phyloP scores from a whole-genome alignment of 371 early-diverging fungal genomes.

The Smittium culicis region DNA sequence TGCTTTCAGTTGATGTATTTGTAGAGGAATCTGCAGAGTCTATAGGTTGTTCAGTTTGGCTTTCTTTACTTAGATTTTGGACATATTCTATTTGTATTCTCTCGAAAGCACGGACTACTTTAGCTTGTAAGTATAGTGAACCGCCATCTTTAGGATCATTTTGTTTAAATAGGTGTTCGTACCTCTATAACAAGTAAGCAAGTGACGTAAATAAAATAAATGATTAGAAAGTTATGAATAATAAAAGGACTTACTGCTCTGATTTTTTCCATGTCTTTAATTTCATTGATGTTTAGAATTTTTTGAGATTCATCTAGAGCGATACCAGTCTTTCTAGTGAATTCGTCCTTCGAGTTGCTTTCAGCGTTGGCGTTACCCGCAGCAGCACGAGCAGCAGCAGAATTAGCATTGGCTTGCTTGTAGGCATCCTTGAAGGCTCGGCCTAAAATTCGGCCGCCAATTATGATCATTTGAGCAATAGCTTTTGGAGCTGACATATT shows the following conservation, averaged over 20 bases:
- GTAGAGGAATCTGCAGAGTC: too few species aligned
- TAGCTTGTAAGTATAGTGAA: constrained; percentile 86
- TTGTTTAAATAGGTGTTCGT: constrained; percentile 71
- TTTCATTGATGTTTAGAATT: constrained; percentile 77
- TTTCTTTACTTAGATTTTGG: too few species aligned
- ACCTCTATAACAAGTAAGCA: constrained; percentile 40
- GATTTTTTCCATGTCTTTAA: constrained; percentile 52
- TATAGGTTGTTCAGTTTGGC: too few species aligned
- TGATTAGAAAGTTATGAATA: not conserved
- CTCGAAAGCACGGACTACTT: constrained; percentile 84
- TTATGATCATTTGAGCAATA: constrained; percentile 73
- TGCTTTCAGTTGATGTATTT: too few species aligned
- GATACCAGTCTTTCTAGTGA: constrained; percentile 72
- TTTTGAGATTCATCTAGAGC: constrained; percentile 81
- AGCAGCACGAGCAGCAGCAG: constrained; percentile 37
- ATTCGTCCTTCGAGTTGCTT: constrained; percentile 42
- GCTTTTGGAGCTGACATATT: constrained; percentile 39
- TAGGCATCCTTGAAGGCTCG: constrained; percentile 89
- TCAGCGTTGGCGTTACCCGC: constrained; percentile 38
- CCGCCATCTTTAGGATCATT: constrained; percentile 82
- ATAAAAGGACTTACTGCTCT: not conserved
- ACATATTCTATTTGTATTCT: constrained; percentile 77
- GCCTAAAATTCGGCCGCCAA: constrained; percentile 73
- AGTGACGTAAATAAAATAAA: not conserved
- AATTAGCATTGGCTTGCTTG: constrained; percentile 54